Base-by-base conservation (phyloP, 148 eudicot species). In the Rhododendron molle region DNA sequence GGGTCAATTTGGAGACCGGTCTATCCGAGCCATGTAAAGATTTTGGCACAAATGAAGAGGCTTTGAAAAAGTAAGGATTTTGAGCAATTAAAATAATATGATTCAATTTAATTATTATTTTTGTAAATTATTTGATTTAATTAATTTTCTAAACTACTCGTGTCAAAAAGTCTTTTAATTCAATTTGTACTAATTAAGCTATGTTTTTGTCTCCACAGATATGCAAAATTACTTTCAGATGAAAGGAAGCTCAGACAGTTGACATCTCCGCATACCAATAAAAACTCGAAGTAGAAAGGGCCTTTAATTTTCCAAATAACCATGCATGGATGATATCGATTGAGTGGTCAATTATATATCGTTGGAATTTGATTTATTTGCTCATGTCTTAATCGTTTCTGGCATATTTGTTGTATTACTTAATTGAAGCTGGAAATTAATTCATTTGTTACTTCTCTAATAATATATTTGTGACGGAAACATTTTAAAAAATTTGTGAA, bases 171-270 rank as follows among this genome's bases (percentile, higher is more conserved):
- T 65, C 0, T 26, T 82, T 67, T 7, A 67, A n/a, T 83, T 13
- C 46, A 11, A 28, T 83, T 12, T 44, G n/a, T 12, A 30, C 43
- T 80, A 20, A 52, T 20, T 80, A 0, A 21, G 36, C 14, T 32
- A 0, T 62, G 10, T 2, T 52, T 30, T 28, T 80, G 2, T 54
- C 7, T 32, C 23, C 16, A 21, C 82, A 90, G 92, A 86, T 93
- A 91, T 20, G 92, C 95, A 26, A 87, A 90, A 87, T 72, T 84
- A 54, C 90, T 93, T 13, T 92, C 93, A 1, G 87, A 90, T 9
- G 94, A 92, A 84, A 90, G 79, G 81, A 89, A 74, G 13, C 76
- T 69, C 28, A 86, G 92, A 34, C 58, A 30, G 32, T 43, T 32
- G 3, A 72, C 89, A 56, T 58, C 82, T 1, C 80, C 80, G 50